These are phyloP conservation scores for Perilla frutescens DNA, from an alignment of 257 asterid species.

Conservation along the genomic window DNA sequence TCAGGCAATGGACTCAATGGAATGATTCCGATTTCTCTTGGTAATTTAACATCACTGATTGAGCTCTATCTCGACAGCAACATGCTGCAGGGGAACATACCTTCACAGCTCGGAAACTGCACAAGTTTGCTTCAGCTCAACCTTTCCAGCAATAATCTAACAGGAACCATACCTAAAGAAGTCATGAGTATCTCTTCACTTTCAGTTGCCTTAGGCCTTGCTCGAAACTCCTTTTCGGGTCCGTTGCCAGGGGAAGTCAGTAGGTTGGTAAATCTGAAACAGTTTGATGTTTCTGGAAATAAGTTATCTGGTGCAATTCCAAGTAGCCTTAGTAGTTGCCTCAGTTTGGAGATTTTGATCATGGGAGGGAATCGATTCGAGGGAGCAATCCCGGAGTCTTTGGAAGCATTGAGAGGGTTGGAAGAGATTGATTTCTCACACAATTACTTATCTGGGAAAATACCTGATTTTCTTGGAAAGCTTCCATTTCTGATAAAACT, in stretches of 20 bases:
- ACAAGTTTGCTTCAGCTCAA: conserved; percentile 5
- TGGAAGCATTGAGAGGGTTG: conserved; percentile 25
- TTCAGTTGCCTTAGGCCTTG: neutral
- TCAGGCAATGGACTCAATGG: conserved; percentile 33
- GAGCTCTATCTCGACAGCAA: conserved; percentile 29
- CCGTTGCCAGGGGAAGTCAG: conserved; percentile 9
- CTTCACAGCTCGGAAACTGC: conserved; percentile 32
- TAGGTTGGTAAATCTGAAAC: neutral
- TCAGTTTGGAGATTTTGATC: conserved; percentile 12
- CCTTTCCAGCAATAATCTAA: conserved; percentile 10
- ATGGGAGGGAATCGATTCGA: neutral
- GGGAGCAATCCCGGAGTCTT: conserved; percentile 24
- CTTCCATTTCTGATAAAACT: neutral
- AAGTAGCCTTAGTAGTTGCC: neutral
- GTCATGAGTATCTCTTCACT: conserved; percentile 25
- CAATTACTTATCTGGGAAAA: conserved; percentile 22
- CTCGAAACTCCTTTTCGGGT: conserved; percentile 2
- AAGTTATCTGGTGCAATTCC: conserved; percentile 14
- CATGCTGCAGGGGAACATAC: conserved; percentile 43
- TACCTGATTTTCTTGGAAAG: conserved; percentile 7
- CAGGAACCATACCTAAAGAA: neutral
- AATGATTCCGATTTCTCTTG: conserved; percentile 41
- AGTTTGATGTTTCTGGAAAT: conserved; percentile 22
- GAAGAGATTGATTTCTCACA: conserved; percentile 21
- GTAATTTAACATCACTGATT: conserved; percentile 37